Evolutionary conservation across 2,329 filamentous ascomycete genomes (phyloP).

Genomic region (Tolypocladium ovalisporum): DNA sequence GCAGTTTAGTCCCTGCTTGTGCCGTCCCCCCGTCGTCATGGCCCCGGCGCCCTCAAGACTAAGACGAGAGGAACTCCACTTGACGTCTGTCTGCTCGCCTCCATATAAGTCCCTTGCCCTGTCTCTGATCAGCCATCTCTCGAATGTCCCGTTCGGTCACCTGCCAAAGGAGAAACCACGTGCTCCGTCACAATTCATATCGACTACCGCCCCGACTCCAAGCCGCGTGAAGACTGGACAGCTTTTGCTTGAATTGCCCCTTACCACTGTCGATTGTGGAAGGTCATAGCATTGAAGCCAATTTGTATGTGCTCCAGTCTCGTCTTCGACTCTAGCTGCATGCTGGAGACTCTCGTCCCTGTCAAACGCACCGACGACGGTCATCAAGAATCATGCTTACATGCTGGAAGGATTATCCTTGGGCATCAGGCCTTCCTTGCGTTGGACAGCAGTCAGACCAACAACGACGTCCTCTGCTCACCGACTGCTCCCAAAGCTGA

Average conservation of each 20-base stretch:
- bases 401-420: background rate
- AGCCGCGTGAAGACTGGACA: no score
- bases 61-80: constrained; percentile 3
- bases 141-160: background rate
- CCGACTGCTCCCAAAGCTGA: background rate
- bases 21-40: constrained; percentile 1
- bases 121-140: background rate
- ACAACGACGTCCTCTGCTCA: background rate
- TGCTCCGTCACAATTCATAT: background rate
- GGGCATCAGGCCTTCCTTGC: background rate
- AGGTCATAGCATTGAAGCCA: no score
- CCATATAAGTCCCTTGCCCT: constrained; percentile 2
- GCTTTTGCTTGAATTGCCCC: background rate
- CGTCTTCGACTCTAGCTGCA: background rate
- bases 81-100: background rate
- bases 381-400: background rate
- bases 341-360: background rate
- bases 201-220: no score
- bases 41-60: constrained; percentile 3
- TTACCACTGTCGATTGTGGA: no score
- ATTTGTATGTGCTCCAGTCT: background rate
- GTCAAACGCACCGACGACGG: background rate
- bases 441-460: background rate
- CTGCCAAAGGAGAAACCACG: background rate
- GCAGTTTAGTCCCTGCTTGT: constrained; percentile 5